Evolutionary conservation across 2,329 filamentous ascomycete genomes (phyloP), one percentile per base, ranked within the genome.

Genomic region (Monilinia polystroma): DNA sequence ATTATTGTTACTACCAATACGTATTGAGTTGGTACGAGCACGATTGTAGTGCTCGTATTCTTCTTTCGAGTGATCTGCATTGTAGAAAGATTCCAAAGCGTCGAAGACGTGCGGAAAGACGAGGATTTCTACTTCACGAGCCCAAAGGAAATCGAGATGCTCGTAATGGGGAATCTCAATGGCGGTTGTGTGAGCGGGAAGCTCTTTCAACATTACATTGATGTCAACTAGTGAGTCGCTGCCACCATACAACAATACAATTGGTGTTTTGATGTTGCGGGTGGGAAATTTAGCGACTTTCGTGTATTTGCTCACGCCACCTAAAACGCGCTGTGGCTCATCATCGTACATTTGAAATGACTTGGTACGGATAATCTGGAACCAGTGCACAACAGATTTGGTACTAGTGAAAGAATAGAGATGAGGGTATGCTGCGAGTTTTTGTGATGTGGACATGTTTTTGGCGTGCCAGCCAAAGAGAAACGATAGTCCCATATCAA

Each of bases 271-370:
- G 81, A 99, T 99, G 76, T 99, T 99, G 71, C 91, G 89, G 0
- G 95, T 99, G 0, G 95, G 95, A 73, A 97, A 99, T 76, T 91
- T 94, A 73, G 95, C 93, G 7, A 97, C 93, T 77, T 97, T 97
- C 77, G 96, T 97, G 79, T 96, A 97, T 73, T 94, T 93, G 75
- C 86, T 88, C 64, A 85, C 85, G 5, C 87, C 87, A 29, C 85
- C 86, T 49, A 93, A 81, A 64, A 90, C 90, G 38, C 89, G 89
- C 67, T 93, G 90, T 0, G 95, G 85, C 73, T 98, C 94, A 76
- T 99, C 95, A 76, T 99, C 95, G 78, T 93, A 98, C 91, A 99
- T 97, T 78, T 99, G 95, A 78, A 99, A 98, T 35, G 88, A 93
- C 74, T 92, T 91, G 74, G 94, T 97, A 71, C 95, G 90, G 74